Percentiles rank a stretch among this genome's conserved stretches.
Conservation (phyloP, 148 eudicot genomes). For the Nyssa sinensis region DNA sequence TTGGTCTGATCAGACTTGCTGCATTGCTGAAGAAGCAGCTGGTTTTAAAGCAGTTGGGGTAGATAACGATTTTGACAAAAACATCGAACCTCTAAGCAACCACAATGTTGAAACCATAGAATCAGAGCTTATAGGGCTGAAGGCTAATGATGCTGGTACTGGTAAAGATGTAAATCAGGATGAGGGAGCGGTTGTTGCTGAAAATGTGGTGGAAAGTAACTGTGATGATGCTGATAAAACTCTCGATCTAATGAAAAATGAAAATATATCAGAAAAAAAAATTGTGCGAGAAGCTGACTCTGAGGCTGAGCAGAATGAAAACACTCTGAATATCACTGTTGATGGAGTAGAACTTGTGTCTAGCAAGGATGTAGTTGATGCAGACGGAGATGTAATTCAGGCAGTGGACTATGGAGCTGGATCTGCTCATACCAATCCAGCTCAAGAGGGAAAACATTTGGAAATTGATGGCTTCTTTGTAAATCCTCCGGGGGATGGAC, state of each 20-base stretch:
- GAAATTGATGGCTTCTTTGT: conserved; percentile 18
- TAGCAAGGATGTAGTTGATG: neutral
- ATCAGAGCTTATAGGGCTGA: neutral
- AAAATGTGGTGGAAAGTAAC: neutral
- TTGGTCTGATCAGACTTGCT: conserved; percentile 23
- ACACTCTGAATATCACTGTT: neutral
- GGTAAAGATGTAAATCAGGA: neutral
- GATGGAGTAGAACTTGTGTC: conserved; percentile 21
- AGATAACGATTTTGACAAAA: neutral
- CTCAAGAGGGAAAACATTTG: conserved; percentile 8
- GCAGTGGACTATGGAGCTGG: conserved; percentile 17
- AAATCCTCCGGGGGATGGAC: conserved; percentile 15
- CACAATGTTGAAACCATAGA: neutral
- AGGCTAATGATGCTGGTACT: neutral
- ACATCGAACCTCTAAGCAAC: neutral
- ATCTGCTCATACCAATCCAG: conserved; percentile 3
- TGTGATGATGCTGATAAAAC: neutral
- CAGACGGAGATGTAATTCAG: conserved; percentile 24
- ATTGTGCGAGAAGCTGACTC: conserved; percentile 22
- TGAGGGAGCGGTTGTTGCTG: neutral
- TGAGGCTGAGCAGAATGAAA: conserved; percentile 28
- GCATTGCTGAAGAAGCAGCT: conserved; percentile 21
- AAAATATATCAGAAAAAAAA: conserved; percentile 5
- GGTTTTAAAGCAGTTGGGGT: neutral
- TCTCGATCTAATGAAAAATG: conserved; percentile 6